Percentiles rank a stretch among this genome's conserved stretches.
phyloP scores from a whole-genome alignment of 768 basidiomycete species.

The Mycena amicta region DNA sequence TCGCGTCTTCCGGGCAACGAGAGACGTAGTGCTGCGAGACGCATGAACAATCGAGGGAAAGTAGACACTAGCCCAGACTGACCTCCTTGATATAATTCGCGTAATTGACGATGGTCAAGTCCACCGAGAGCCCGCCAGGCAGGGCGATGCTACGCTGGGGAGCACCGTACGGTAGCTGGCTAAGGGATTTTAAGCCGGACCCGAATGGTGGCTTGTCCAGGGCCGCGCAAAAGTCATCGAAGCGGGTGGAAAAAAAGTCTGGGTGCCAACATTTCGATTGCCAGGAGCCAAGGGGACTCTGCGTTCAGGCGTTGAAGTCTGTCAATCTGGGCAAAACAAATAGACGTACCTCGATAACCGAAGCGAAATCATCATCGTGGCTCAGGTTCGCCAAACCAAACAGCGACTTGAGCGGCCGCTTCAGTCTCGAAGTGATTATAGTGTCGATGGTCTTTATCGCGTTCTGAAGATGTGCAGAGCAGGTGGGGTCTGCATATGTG shows the following conservation, averaged over 20 bases:
- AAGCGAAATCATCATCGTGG: slow-evolving; percentile 79
- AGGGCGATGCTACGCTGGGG: slow-evolving; percentile 51
- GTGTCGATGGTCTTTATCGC: slow-evolving; percentile 63
- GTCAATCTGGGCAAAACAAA: slow-evolving; percentile 24
- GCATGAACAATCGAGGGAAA: too few relatives aligned
- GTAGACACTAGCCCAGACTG: slow-evolving; percentile 36
- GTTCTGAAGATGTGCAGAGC: slow-evolving; percentile 59
- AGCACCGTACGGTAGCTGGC: slow-evolving; percentile 49
- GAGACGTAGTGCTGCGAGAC: slow-evolving; percentile 56
- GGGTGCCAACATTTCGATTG: slow-evolving; percentile 91
- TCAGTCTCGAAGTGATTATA: slow-evolving; percentile 52
- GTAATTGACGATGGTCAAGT: slow-evolving; percentile 69
- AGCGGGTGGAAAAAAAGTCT: slow-evolving; percentile 56
- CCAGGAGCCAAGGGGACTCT: slow-evolving; percentile 73
- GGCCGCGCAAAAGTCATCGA: slow-evolving; percentile 69
- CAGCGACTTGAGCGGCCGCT: slow-evolving; percentile 60
- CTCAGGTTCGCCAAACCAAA: slow-evolving; percentile 74
- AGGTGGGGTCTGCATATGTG: slow-evolving; percentile 63
- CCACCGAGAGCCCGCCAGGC: slow-evolving; percentile 49
- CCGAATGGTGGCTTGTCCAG: slow-evolving; percentile 49
- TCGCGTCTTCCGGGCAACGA: slow-evolving; percentile 51
- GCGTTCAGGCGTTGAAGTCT: slow-evolving; percentile 3
- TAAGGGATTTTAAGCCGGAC: slow-evolving; percentile 28
- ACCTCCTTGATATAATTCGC: slow-evolving; percentile 73
- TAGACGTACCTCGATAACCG: slow-evolving; percentile 56